Conservation (phyloP, 371 early-diverging fungal genomes). For the Zychaea mexicana region DNA sequence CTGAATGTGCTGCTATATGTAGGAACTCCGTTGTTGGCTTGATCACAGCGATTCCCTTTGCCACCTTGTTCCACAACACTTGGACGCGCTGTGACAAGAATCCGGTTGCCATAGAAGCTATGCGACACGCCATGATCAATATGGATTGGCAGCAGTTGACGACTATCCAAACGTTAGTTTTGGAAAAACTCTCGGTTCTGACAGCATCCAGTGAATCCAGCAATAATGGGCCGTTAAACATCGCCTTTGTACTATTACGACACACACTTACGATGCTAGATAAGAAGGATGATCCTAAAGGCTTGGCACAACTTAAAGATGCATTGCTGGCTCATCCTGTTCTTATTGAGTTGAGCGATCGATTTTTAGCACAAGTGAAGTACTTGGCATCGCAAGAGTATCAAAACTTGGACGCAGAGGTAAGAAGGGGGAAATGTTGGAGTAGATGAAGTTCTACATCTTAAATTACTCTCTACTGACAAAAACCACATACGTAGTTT, state of each 20-base stretch:
- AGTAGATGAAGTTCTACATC: neutral
- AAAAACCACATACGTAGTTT: neutral
- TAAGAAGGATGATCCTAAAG: constrained; percentile 19
- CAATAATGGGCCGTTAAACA: constrained; percentile 2
- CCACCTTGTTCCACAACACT: constrained; percentile 33
- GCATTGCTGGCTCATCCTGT: constrained; percentile 26
- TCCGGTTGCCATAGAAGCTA: constrained; percentile 15
- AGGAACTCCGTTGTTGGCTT: constrained; percentile 17
- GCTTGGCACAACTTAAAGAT: constrained; percentile 5
- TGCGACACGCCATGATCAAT: constrained; percentile 25
- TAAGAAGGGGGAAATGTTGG: neutral
- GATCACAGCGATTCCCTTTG: constrained; percentile 39
- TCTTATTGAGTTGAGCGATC: constrained; percentile 20
- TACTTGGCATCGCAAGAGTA: neutral
- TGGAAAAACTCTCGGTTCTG: constrained; percentile 31
- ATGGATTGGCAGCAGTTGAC: constrained; percentile 26
- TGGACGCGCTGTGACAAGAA: constrained; percentile 16
- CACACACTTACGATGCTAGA: constrained; percentile 18
- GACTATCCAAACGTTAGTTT: constrained; percentile 25
- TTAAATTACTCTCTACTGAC: neutral
- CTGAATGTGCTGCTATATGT: neutral
- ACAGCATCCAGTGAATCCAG: neutral
- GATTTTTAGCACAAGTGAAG: constrained; percentile 9
- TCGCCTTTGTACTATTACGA: constrained; percentile 31
- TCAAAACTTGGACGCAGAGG: constrained; percentile 1